These are phyloP conservation scores for Dioszegia hungarica DNA, from an alignment of 768 basidiomycete species.

Conservation along the genomic window DNA sequence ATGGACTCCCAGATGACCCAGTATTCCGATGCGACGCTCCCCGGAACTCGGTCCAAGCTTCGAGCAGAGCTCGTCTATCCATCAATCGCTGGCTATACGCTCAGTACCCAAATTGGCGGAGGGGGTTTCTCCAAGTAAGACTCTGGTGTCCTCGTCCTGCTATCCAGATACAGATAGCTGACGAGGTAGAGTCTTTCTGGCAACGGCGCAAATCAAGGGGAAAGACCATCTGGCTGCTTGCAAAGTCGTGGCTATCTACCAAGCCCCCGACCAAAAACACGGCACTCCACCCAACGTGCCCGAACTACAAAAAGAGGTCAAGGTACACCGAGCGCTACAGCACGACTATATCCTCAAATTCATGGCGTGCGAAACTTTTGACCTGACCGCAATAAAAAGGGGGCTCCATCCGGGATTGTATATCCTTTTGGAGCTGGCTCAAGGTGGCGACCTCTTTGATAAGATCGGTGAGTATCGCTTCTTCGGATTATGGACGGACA, in stretches of 20 bases:
- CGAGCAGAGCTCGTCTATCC: slow-evolving; percentile 19
- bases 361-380: slow-evolving; percentile 69
- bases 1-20: no score
- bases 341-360: slow-evolving; percentile 79
- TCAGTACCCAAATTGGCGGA: slow-evolving; percentile 73
- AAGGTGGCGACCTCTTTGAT: slow-evolving; percentile 93
- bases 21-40: no score
- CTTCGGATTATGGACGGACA: background rate
- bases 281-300: slow-evolving; percentile 61
- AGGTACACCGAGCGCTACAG: slow-evolving; percentile 69
- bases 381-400: slow-evolving; percentile 50
- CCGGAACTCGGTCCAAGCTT: no score
- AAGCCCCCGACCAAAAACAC: slow-evolving; percentile 22
- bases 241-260: slow-evolving; percentile 64
- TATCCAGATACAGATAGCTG: no score
- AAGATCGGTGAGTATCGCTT: slow-evolving; percentile 72
- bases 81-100: slow-evolving; percentile 57
- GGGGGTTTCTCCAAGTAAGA: slow-evolving; percentile 81
- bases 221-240: slow-evolving; percentile 67
- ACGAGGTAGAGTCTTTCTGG: slow-evolving; percentile 66
- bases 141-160: no score
- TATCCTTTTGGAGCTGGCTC: slow-evolving; percentile 86
- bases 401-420: slow-evolving; percentile 75
- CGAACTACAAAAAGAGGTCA: slow-evolving; percentile 83
- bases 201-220: slow-evolving; percentile 66